A percentile compares a stretch with the other conserved stretches of the same genome.
These are phyloP conservation scores for Trichosporon asahii DNA, from an alignment of 1,284 basidiomycete species.

Conservation along the genomic window DNA sequence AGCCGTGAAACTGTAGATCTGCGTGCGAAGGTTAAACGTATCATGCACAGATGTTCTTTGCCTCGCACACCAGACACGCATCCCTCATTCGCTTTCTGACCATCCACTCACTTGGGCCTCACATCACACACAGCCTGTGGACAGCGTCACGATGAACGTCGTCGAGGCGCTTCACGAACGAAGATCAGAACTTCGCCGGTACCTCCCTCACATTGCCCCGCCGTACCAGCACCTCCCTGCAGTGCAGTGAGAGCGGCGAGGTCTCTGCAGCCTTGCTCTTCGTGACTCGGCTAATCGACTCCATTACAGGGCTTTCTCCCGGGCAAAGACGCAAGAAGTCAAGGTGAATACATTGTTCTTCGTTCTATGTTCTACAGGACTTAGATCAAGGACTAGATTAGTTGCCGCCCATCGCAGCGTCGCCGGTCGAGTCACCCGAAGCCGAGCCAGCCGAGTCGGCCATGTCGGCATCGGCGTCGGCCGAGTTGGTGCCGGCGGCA, in stretches of 20 bases:
- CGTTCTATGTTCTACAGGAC: not conserved
- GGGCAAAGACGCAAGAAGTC: not conserved
- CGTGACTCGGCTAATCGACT: no score
- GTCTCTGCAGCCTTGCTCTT: no score
- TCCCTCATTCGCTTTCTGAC: no score
- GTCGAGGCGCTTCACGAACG: not conserved
- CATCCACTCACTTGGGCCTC: no score
- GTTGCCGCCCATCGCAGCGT: not conserved
- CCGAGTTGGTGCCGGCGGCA: not conserved
- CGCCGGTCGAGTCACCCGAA: not conserved
- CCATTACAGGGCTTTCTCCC: no score
- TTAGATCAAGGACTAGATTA: not conserved
- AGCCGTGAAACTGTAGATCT: no score
- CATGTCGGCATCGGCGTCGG: not conserved
- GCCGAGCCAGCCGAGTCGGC: not conserved
- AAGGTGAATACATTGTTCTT: constrained; percentile 1
- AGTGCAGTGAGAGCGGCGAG: no score
- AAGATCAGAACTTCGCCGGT: not conserved
- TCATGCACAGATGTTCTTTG: no score
- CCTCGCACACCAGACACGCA: no score
- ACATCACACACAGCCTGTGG: no score
- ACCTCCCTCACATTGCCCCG: not conserved
- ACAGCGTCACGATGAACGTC: not conserved
- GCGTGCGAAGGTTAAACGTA: no score
- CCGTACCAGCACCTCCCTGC: no score